These are phyloP conservation scores for Arabidopsis suecica DNA, from an alignment of 345 rosid genomes.

Conservation along the genomic window DNA sequence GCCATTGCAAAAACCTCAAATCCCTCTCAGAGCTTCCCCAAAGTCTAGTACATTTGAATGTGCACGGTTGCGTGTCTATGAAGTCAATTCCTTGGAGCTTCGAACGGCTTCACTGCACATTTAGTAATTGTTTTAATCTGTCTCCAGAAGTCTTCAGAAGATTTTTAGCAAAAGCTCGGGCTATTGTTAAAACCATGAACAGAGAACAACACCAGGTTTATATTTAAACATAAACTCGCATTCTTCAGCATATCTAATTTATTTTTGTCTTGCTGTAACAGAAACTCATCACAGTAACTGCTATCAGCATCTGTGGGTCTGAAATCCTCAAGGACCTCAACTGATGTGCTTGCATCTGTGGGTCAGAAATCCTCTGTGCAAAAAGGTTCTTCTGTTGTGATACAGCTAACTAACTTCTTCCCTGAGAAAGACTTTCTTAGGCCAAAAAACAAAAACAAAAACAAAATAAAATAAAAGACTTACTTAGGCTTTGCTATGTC, in stretches of 20 bases:
- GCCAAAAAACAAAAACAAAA: neutral
- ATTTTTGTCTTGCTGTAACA: neutral
- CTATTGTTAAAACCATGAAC: neutral
- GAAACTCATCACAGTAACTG: neutral
- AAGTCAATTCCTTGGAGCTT: neutral
- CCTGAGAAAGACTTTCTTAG: neutral
- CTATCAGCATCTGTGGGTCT: conserved; percentile 1
- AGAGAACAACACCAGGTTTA: neutral
- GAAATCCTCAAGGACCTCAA: neutral
- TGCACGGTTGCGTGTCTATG: neutral
- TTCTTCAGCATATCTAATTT: neutral
- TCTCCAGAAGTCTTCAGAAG: neutral
- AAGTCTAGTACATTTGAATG: neutral
- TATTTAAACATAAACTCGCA: neutral
- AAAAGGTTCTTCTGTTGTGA: conserved; percentile 1
- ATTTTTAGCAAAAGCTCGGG: neutral
- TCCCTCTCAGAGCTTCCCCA: neutral
- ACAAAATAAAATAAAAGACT: neutral
- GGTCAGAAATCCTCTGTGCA: conserved; percentile 1
- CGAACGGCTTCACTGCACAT: neutral
- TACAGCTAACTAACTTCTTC: neutral
- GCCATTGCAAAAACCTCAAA: neutral
- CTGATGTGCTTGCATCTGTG: neutral
- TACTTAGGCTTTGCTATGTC: neutral
- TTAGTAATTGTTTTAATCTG: neutral